phyloP scores from a whole-genome alignment of 192 early-diverging fungal genomes.

The Podochytrium sp. region DNA sequence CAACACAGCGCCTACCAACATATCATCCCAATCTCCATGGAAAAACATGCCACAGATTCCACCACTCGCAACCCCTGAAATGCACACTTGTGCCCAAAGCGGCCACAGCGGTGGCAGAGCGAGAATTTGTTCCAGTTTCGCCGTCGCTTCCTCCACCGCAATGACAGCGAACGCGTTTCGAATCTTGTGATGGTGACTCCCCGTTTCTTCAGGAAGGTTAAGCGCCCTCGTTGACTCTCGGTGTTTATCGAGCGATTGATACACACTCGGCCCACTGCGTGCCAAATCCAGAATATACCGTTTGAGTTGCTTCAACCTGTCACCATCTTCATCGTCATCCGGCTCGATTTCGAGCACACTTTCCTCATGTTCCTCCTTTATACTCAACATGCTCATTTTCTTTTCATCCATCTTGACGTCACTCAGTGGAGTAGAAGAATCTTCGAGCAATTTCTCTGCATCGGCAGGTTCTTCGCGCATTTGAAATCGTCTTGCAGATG shows the following conservation, averaged over 20 bases:
- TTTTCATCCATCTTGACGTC: too few relatives aligned
- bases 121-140: constrained; percentile 4
- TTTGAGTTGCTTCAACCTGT: not conserved
- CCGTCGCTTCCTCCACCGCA: constrained; percentile 5
- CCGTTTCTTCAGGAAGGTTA: not conserved
- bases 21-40: not conserved
- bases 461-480: too few relatives aligned
- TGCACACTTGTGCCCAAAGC: not conserved
- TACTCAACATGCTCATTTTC: too few relatives aligned
- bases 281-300: not conserved
- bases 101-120: constrained; percentile 1
- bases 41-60: not conserved
- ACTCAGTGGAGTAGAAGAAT: too few relatives aligned
- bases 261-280: not conserved
- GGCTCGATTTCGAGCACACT: not conserved
- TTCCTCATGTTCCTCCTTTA: not conserved
- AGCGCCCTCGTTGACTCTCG: not conserved
- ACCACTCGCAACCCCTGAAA: not conserved
- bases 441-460: too few relatives aligned
- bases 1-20: not conserved
- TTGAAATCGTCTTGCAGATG: too few relatives aligned
- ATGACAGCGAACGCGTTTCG: not conserved
- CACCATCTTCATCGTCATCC: not conserved
- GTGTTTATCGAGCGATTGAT: not conserved
- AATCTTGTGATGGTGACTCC: not conserved